Base-by-base conservation (phyloP, 495 filamentous ascomycete genomes). In the Neurospora sp. region DNA sequence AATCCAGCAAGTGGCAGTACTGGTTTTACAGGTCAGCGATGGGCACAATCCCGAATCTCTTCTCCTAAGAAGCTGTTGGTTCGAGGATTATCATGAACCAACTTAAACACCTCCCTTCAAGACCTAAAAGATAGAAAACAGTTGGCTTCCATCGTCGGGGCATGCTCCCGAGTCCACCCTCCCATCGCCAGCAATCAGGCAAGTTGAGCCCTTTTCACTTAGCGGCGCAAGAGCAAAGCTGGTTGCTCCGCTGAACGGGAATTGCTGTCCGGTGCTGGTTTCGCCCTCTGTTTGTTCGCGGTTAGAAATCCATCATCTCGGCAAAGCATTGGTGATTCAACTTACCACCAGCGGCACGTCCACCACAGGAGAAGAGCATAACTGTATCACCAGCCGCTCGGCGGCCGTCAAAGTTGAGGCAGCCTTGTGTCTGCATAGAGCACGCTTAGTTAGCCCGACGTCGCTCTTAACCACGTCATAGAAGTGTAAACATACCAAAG, bases 311-410 rank as follows among this genome's bases (percentile, higher is more conserved):
- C n/a, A 5, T 39, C 36, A 71, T 38, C 77, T 72, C 79, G 74
- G 39, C 71, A 70, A 39, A 38, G 28, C 28, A 15, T 62, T 13
- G 69, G 48, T 4, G 4, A 0, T 15, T 19, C 17, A 19, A 81
- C 83, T 70, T 75, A 84, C 84, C 77, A 48, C 86, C 86, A 74
- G 84, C 85, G 24, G 83, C 86, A 39, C 86, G 80, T 5, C 86
- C 86, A 73, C 86, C 86, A 69, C 86, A 88, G 5, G 84, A 84
- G 74, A 88, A 88, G 31, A 88, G 72, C 3, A 77, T 83, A 34
- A 88, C 86, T 0, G 82, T 86, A 69, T 87, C 85, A 4, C 83
- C 84, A 0, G 77, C 77, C 13, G 77, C 74, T 37, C 86, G 77
- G 36, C 86, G 76, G 11, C 78, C 76, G 72, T 88, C 86, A 69